Conservation (phyloP, 140 eudicot genomes). For the Cichorium intybus region DNA sequence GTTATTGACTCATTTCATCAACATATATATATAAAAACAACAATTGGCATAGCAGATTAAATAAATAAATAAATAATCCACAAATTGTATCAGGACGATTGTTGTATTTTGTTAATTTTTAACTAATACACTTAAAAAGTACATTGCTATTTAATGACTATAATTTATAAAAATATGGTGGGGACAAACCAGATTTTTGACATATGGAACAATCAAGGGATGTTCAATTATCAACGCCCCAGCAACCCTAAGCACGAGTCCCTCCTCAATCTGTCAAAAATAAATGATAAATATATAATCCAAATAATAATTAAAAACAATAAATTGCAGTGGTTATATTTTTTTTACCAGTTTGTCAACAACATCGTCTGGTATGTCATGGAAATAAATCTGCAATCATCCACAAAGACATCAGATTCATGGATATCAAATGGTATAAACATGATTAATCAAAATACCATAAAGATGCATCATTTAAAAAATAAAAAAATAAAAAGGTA, state of each 20-base stretch:
- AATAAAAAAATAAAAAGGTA: conserved; percentile 20
- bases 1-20: too few species aligned
- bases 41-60: too few species aligned
- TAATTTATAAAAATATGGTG: not conserved
- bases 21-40: too few species aligned
- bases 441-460: not conserved
- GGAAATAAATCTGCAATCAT: conserved; percentile 75
- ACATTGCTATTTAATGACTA: too few species aligned
- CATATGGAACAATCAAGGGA: conserved; percentile 68
- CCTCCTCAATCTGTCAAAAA: conserved; percentile 72
- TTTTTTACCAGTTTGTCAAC: conserved; percentile 73
- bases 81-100: too few species aligned
- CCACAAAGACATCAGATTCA: not conserved
- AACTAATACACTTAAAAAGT: too few species aligned
- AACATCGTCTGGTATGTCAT: conserved; percentile 65
- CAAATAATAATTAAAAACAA: not conserved
- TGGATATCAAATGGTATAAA: not conserved
- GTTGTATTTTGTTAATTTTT: too few species aligned
- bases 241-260: conserved; percentile 67
- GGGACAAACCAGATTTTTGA: conserved; percentile 74
- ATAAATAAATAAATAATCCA: too few species aligned
- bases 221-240: conserved; percentile 91
- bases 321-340: not conserved
- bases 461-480: not conserved
- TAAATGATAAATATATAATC: not conserved